These are phyloP conservation scores for Phytophthora constricta DNA, from an alignment of 352 stramenopile genomes.

Conservation along the genomic window DNA sequence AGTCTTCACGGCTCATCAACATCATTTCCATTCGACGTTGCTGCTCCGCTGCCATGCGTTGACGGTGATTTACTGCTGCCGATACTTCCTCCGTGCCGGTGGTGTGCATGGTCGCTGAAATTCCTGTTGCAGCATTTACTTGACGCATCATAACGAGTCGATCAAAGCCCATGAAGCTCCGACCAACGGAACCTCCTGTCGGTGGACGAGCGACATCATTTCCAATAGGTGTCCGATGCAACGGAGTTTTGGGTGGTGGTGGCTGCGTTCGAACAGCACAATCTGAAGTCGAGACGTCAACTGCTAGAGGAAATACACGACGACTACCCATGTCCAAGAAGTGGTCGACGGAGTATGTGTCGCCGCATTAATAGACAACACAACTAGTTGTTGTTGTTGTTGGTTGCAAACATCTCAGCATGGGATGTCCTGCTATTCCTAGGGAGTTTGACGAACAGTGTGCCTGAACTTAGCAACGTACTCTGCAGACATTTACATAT, in stretches of 20 bases:
- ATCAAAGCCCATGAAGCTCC: conserved; percentile 38
- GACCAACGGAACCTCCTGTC: conserved; percentile 13
- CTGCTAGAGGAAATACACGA: conserved; percentile 51
- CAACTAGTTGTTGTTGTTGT: too few species aligned
- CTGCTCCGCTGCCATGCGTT: conserved; percentile 58
- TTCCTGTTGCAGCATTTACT: conserved; percentile 48
- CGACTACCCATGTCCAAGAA: conserved; percentile 26
- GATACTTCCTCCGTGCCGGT: conserved; percentile 42
- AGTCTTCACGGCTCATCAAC: conserved; percentile 70
- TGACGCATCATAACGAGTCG: conserved; percentile 60
- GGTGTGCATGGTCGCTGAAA: not conserved
- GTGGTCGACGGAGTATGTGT: not conserved
- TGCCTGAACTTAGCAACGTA: not conserved
- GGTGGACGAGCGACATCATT: conserved; percentile 34
- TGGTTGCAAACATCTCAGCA: not conserved
- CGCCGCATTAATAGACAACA: not conserved
- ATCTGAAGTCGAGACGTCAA: conserved; percentile 30
- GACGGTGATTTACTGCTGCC: conserved; percentile 69
- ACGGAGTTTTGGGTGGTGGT: conserved; percentile 57
- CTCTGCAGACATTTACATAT: not conserved
- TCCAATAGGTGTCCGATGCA: conserved; percentile 25
- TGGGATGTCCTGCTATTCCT: not conserved
- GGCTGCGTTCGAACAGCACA: conserved; percentile 24
- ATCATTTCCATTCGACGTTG: conserved; percentile 49
- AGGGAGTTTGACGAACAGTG: not conserved